Evolutionary conservation across 768 basidiomycete species (phyloP).

Genomic region (Leccinum incarnatum): DNA sequence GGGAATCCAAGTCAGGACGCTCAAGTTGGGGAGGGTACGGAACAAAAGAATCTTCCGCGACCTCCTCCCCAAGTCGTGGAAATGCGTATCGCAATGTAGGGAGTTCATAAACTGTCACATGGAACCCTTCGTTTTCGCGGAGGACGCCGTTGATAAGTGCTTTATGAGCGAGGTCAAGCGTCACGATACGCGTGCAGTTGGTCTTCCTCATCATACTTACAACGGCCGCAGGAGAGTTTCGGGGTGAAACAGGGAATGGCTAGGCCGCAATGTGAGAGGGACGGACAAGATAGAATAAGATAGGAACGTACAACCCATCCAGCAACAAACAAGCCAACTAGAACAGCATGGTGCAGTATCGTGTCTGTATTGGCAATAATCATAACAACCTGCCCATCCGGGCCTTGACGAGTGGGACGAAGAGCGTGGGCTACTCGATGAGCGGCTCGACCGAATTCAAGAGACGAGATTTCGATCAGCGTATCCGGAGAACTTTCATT

Average conservation of each 20-base stretch:
- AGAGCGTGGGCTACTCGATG: conserved; percentile 39
- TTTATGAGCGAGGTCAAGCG: conserved; percentile 18
- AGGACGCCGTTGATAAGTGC: conserved; percentile 13
- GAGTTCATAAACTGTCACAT: conserved; percentile 16
- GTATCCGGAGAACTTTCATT: conserved; percentile 9
- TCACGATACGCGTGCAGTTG: conserved; percentile 20
- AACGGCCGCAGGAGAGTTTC: conserved; percentile 44
- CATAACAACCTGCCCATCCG: conserved; percentile 21
- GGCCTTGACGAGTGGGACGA: conserved; percentile 31
- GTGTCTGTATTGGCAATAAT: conserved; percentile 32
- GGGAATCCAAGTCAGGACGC: conserved; percentile 31
- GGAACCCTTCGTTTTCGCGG: background rate
- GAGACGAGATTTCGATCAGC: conserved; percentile 19
- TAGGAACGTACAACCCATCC: conserved; percentile 31
- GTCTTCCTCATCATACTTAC: conserved; percentile 23
- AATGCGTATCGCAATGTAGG: conserved; percentile 31
- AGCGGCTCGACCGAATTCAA: conserved; percentile 30
- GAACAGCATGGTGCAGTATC: conserved; percentile 32
- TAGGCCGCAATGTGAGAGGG: conserved; percentile 18
- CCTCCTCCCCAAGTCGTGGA: conserved; percentile 39
- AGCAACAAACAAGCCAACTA: conserved; percentile 37
- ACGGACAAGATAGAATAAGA: background rate
- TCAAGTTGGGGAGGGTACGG: conserved; percentile 13
- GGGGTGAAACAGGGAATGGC: conserved; percentile 39
- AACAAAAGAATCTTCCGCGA: conserved; percentile 11